Evolutionary conservation across 2,329 filamentous ascomycete species (phyloP).

Genomic region (Didymosphaeria variabile): DNA sequence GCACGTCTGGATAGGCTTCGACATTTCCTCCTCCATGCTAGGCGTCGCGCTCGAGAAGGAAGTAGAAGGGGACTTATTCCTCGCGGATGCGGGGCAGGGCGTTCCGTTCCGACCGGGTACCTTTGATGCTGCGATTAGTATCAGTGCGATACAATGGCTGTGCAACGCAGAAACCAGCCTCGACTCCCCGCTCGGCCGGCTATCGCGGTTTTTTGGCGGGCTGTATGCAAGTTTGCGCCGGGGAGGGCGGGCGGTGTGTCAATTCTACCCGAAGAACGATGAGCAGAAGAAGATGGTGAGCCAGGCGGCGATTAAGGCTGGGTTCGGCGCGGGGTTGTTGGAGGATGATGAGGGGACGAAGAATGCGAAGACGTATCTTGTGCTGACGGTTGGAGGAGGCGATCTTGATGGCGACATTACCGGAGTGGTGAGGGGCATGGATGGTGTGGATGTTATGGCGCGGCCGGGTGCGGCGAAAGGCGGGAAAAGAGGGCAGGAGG

Average conservation of each 20-base stretch:
- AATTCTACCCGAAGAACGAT: conserved; percentile 98
- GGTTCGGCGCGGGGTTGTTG: conserved; percentile 92
- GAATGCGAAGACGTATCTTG: conserved; percentile 94
- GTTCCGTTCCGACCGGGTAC: conserved; percentile 90
- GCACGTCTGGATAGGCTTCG: conserved; percentile 97
- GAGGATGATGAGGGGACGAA: conserved; percentile 98
- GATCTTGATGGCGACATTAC: conserved; percentile 78
- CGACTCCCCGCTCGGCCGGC: conserved; percentile 78
- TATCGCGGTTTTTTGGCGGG: conserved; percentile 90
- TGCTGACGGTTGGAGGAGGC: conserved; percentile 85
- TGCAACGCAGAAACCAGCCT: conserved; percentile 94
- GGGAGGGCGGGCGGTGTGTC: conserved; percentile 90
- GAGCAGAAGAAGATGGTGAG: conserved; percentile 92
- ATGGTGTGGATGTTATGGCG: conserved; percentile 78
- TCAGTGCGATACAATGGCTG: conserved; percentile 97
- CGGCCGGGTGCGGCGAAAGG: conserved; percentile 60
- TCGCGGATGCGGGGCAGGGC: conserved; percentile 95
- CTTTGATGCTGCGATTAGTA: conserved; percentile 95
- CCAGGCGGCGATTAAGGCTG: conserved; percentile 87
- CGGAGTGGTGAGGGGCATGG: conserved; percentile 87
- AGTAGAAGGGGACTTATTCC: conserved; percentile 90
- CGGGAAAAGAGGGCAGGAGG: conserved; percentile 64
- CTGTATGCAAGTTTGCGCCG: conserved; percentile 84
- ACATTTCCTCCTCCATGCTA: conserved; percentile 96
- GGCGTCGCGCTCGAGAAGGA: conserved; percentile 91